Conservation (phyloP, 192 early-diverging fungal genomes). For the Backusella mclennaniae region DNA sequence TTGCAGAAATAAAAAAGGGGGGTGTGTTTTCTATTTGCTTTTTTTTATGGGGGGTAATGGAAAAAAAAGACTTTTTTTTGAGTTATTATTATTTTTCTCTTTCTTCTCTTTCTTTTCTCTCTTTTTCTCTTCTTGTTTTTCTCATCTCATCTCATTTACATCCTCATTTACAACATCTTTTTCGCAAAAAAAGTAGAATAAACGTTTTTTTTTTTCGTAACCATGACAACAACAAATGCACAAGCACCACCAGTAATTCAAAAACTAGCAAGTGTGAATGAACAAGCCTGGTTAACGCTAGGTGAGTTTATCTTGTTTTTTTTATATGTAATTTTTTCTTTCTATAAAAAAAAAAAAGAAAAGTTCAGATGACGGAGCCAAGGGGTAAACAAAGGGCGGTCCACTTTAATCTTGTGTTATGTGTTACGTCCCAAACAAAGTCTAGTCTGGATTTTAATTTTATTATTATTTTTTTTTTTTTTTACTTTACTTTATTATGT, state of each 20-base stretch:
- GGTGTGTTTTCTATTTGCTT: not conserved
- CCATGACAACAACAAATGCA: slow-evolving; percentile 3
- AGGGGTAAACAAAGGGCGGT: not conserved
- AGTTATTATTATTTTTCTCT: not conserved
- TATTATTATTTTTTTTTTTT: not conserved
- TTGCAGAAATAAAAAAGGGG: not conserved
- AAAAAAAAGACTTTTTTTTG: not conserved
- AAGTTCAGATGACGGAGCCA: not conserved
- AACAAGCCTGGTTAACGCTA: slow-evolving; percentile 34
- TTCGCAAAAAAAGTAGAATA: too few relatives aligned
- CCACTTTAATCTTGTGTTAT: slow-evolving; percentile 2
- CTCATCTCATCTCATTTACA: not conserved
- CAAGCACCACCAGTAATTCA: slow-evolving; percentile 17
- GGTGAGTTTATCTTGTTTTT: slow-evolving; percentile 19
- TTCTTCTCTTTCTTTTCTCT: not conserved
- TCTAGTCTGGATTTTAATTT: slow-evolving; percentile 6
- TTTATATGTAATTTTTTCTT: not conserved
- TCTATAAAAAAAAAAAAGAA: slow-evolving; percentile 14
- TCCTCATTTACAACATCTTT: too few relatives aligned
- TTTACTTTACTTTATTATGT: not conserved
- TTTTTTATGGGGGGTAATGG: slow-evolving; percentile 5
- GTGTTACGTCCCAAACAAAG: slow-evolving; percentile 7
- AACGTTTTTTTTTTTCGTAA: not conserved
- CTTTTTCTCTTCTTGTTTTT: not conserved
- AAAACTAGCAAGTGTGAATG: slow-evolving; percentile 31